phyloP scores from a whole-genome alignment of 1,139 yeast genomes.

The Saccharomyces hybrid region DNA sequence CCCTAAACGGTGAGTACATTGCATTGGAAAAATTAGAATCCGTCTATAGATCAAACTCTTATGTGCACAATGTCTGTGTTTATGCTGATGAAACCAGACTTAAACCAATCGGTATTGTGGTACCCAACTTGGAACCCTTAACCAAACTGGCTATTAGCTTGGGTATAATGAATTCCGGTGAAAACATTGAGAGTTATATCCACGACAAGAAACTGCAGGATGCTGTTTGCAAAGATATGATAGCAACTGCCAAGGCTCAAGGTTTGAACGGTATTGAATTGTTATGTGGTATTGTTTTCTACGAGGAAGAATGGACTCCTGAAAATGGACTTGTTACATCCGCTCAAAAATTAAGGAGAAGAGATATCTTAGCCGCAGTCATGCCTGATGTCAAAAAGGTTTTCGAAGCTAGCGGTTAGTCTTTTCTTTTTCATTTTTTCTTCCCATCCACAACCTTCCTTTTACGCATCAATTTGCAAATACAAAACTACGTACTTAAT shows the following conservation, averaged over 20 bases:
- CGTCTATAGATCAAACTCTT: slow-evolving; percentile 71
- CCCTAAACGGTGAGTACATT: slow-evolving; percentile 93
- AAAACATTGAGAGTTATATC: slow-evolving; percentile 46
- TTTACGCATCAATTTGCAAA: background rate
- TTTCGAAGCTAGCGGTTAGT: background rate
- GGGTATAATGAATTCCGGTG: slow-evolving; percentile 43
- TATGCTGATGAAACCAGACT: slow-evolving; percentile 83
- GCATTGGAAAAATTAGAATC: slow-evolving; percentile 91
- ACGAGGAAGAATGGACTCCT: slow-evolving; percentile 96
- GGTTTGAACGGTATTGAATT: slow-evolving; percentile 85
- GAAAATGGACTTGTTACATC: slow-evolving; percentile 89
- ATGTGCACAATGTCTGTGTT: slow-evolving; percentile 76
- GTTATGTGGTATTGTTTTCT: slow-evolving; percentile 66
- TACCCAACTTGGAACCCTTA: slow-evolving; percentile 68
- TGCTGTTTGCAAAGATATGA: slow-evolving; percentile 51
- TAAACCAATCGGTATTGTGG: slow-evolving; percentile 86
- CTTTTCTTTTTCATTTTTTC: background rate
- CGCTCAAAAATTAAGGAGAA: slow-evolving; percentile 95
- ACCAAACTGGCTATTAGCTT: slow-evolving; percentile 50
- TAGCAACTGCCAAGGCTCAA: slow-evolving; percentile 72
- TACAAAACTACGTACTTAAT: background rate
- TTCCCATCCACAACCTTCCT: background rate
- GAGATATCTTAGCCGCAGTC: slow-evolving; percentile 62
- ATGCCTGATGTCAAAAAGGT: background rate
- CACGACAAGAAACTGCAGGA: slow-evolving; percentile 50